phyloP scores from a whole-genome alignment of 495 filamentous ascomycete species.

The Bacidia rubella region DNA sequence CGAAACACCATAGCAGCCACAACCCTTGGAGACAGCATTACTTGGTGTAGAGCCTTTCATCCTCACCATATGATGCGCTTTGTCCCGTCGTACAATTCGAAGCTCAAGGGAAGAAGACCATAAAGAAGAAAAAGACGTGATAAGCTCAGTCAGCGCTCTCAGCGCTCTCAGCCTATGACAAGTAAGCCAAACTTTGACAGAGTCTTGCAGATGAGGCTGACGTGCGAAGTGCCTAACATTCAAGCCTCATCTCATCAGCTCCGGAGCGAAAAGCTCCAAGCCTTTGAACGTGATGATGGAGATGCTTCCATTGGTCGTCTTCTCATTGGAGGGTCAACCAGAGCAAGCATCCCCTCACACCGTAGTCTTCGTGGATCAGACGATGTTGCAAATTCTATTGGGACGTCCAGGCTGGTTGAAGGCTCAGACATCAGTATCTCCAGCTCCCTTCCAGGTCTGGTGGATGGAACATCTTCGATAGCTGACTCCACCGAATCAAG shows the following conservation, averaged over 20 bases:
- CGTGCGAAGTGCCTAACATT: neutral
- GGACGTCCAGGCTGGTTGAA: constrained; percentile 3
- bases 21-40: too few relatives aligned
- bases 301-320: neutral
- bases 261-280: neutral
- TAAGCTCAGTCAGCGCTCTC: neutral
- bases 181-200: neutral
- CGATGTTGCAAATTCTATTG: constrained; percentile 7
- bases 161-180: neutral
- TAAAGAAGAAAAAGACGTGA: neutral
- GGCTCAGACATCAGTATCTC: constrained; percentile 1
- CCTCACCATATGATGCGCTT: constrained; percentile 7
- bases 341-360: constrained; percentile 15
- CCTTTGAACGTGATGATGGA: neutral
- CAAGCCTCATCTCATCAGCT: neutral
- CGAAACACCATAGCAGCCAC: too few relatives aligned
- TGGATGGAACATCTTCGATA: constrained; percentile 7
- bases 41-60: too few relatives aligned
- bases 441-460: constrained; percentile 16
- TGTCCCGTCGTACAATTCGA: neutral
- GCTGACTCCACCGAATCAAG: neutral
- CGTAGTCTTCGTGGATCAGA: constrained; percentile 18
- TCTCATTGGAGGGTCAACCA: neutral
- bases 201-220: neutral
- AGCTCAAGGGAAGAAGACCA: constrained; percentile 6